Conservation (phyloP, 2,329 filamentous ascomycete genomes). For the Ceratocystis smalleyi region DNA sequence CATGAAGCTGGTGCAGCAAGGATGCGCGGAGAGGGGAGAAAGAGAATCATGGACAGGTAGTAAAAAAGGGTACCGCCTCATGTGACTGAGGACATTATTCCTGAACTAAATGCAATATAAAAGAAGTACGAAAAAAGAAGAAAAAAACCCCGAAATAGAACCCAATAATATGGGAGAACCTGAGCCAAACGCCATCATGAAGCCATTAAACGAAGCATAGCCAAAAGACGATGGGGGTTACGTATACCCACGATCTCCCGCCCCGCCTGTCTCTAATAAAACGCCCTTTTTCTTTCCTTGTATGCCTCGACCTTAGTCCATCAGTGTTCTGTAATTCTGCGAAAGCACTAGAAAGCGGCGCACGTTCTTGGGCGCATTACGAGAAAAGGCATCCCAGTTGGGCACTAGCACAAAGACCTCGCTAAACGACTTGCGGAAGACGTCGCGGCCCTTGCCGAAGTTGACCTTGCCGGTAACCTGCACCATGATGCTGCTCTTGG, state of each 20-base stretch:
- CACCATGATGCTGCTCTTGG: slow-evolving; percentile 55
- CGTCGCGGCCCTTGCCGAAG: slow-evolving; percentile 47
- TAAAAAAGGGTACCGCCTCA: neutral
- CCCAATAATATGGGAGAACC: neutral
- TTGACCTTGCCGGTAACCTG: slow-evolving; percentile 57
- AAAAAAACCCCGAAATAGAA: slow-evolving; percentile 2
- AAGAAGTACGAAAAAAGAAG: neutral
- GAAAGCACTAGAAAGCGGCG: slow-evolving; percentile 53
- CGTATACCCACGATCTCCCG: too few species aligned
- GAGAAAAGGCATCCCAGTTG: slow-evolving; percentile 45
- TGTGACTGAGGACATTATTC: slow-evolving; percentile 1
- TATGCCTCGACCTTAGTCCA: slow-evolving; percentile 1
- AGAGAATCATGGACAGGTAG: slow-evolving; percentile 14
- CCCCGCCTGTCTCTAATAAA: neutral
- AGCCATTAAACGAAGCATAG: slow-evolving; percentile 1
- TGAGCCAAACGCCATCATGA: slow-evolving; percentile 12
- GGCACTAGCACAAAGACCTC: slow-evolving; percentile 72
- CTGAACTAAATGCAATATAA: neutral
- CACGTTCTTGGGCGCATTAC: slow-evolving; percentile 36
- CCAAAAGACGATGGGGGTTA: neutral
- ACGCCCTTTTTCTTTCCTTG: neutral
- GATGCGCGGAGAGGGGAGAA: neutral
- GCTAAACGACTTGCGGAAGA: slow-evolving; percentile 54
- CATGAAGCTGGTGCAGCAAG: neutral
- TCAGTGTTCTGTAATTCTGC: slow-evolving; percentile 50